Evolutionary conservation across 495 filamentous ascomycete genomes (phyloP).

Genomic region (Penicillium crystallinum): DNA sequence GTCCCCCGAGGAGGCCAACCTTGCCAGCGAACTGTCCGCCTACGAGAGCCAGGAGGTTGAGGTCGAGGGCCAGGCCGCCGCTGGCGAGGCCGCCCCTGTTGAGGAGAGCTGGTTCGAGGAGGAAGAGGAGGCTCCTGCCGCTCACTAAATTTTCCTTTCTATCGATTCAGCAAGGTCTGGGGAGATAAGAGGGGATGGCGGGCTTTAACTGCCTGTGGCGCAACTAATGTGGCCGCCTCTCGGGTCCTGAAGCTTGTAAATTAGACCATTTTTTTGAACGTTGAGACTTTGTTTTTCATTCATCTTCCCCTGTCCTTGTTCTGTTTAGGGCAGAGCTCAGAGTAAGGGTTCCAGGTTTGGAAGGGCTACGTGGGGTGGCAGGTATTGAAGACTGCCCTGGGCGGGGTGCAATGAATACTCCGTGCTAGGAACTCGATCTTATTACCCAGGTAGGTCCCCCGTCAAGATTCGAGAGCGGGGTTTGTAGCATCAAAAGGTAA

Average conservation of each 20-base stretch:
- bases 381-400: not conserved
- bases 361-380: not conserved
- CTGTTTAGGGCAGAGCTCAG: not conserved
- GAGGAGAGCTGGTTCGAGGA: conserved; percentile 74
- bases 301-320: not conserved
- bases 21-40: conserved; percentile 81
- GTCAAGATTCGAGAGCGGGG: not conserved
- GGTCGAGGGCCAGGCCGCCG: conserved; percentile 74
- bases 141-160: conserved; percentile 36
- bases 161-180: conserved; percentile 28
- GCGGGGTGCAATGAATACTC: not conserved
- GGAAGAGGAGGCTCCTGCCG: conserved; percentile 50
- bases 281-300: conserved; percentile 27
- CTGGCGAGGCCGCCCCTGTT: conserved; percentile 50
- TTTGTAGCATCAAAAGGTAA: not conserved
- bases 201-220: conserved; percentile 20
- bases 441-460: not conserved
- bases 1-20: conserved; percentile 87
- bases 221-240: conserved; percentile 26
- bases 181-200: conserved; percentile 26
- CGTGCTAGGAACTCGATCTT: not conserved
- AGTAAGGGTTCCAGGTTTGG: not conserved
- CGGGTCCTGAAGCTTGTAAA: conserved; percentile 42
- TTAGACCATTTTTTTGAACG: conserved; percentile 41
- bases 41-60: conserved; percentile 93